Percentiles rank a stretch among this genome's conserved stretches.
Evolutionary conservation across 2,329 filamentous ascomycete genomes (phyloP).

Genomic region (Calycina herbarum): DNA sequence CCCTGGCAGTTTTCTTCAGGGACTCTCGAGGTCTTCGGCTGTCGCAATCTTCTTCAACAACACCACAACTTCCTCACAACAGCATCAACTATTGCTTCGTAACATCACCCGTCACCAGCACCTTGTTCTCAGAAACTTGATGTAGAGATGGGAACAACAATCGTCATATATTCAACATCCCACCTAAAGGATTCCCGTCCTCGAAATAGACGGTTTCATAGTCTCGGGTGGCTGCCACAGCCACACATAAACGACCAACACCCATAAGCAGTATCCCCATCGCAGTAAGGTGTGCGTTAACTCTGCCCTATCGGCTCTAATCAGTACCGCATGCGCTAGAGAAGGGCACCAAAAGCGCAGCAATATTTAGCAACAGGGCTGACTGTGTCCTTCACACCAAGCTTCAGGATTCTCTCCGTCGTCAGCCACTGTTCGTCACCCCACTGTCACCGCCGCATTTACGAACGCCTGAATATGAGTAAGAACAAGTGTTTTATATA

Average conservation of each 20-base stretch:
- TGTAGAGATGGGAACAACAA: neutral
- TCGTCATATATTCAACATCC: neutral
- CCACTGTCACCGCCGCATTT: neutral
- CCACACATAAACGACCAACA: neutral
- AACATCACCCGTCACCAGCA: neutral
- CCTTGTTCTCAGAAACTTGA: neutral
- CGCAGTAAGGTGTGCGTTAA: neutral
- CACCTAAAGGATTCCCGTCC: neutral
- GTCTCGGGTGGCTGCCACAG: neutral
- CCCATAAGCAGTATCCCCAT: neutral
- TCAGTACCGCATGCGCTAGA: neutral
- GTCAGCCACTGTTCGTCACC: neutral
- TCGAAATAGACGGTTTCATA: neutral
- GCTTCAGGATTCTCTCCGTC: neutral
- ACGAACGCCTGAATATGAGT: neutral
- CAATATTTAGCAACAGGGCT: constrained; percentile 4
- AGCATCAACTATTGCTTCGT: neutral
- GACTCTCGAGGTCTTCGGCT: neutral
- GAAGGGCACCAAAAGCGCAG: neutral
- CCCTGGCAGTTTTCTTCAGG: neutral
- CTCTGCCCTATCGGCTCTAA: neutral
- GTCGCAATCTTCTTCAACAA: neutral
- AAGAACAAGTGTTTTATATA: constrained; percentile 9
- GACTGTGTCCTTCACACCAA: neutral
- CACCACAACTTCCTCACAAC: neutral